Evolutionary conservation across 345 rosid species (phyloP).

Genomic region (Xanthoceras sorbifolium): DNA sequence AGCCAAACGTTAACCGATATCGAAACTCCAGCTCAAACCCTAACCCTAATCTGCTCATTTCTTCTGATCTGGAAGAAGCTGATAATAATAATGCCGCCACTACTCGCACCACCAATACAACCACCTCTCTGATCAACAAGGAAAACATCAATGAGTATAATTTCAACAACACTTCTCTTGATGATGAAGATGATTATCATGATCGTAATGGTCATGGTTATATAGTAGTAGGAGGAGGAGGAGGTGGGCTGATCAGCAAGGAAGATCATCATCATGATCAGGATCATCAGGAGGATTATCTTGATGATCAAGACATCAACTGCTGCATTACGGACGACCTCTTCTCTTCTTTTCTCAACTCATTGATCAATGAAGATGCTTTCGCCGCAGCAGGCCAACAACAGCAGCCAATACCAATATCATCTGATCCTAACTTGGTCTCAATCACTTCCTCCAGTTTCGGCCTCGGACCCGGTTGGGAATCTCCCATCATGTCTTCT

Average conservation of each 20-base stretch:
- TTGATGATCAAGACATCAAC: constrained; percentile 31
- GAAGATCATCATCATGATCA: not conserved
- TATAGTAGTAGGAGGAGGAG: too few species aligned
- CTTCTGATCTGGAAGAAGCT: constrained; percentile 32
- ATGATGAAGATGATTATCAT: not conserved
- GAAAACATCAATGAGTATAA: constrained; percentile 13
- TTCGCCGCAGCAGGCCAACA: too few species aligned
- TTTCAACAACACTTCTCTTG: not conserved
- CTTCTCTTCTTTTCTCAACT: constrained; percentile 58
- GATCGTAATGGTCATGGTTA: not conserved
- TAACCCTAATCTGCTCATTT: not conserved
- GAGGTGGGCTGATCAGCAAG: not conserved
- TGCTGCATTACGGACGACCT: constrained; percentile 36
- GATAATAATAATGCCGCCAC: too few species aligned
- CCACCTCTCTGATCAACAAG: constrained; percentile 16
- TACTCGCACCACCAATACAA: too few species aligned
- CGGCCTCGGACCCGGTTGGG: constrained; percentile 34
- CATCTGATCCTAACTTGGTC: constrained; percentile 20
- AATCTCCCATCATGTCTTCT: constrained; percentile 36
- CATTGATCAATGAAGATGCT: constrained; percentile 52
- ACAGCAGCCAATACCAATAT: too few species aligned
- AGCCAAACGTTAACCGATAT: not conserved
- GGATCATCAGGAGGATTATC: too few species aligned
- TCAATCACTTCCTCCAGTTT: constrained; percentile 17
- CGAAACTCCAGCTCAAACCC: constrained; percentile 16